phyloP scores from a whole-genome alignment of 1,284 basidiomycete genomes.

The Cystobasidiaceae sp. region DNA sequence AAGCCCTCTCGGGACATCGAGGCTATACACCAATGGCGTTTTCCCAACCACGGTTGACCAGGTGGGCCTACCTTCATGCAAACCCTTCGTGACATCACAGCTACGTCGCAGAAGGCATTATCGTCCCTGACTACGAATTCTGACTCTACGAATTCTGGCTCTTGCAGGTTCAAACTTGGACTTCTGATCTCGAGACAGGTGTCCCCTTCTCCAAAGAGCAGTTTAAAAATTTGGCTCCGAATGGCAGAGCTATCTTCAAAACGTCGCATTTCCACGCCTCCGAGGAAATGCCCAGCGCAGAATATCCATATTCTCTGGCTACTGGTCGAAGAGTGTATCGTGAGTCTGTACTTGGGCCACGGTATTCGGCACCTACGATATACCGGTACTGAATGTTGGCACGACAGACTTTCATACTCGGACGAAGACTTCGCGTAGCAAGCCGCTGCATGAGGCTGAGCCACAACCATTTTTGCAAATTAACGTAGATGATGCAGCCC shows the following conservation, averaged over 20 bases:
- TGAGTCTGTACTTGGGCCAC: neutral
- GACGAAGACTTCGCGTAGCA: neutral
- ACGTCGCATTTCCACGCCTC: neutral
- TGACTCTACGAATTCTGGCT: too few species aligned
- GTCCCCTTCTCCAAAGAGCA: neutral
- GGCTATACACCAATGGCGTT: slow-evolving; percentile 1
- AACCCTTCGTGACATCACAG: neutral
- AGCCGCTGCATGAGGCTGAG: slow-evolving; percentile 1
- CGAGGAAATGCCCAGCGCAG: slow-evolving; percentile 8
- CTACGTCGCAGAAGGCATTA: neutral
- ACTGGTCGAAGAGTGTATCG: neutral
- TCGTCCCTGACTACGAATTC: too few species aligned
- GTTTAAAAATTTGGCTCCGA: neutral
- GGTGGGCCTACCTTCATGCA: neutral
- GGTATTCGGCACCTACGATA: neutral
- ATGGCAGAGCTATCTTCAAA: slow-evolving; percentile 19
- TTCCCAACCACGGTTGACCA: slow-evolving; percentile 5
- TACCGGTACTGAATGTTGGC: neutral
- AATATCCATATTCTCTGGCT: neutral
- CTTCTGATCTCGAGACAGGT: slow-evolving; percentile 11
- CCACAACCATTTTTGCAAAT: slow-evolving; percentile 1
- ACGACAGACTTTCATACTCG: slow-evolving; percentile 9
- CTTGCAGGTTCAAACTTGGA: slow-evolving; percentile 10
- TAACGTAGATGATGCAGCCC: neutral
- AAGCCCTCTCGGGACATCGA: neutral